Evolutionary conservation across 192 early-diverging fungal genomes (phyloP).

Genomic region (Chytriomyces sp.): DNA sequence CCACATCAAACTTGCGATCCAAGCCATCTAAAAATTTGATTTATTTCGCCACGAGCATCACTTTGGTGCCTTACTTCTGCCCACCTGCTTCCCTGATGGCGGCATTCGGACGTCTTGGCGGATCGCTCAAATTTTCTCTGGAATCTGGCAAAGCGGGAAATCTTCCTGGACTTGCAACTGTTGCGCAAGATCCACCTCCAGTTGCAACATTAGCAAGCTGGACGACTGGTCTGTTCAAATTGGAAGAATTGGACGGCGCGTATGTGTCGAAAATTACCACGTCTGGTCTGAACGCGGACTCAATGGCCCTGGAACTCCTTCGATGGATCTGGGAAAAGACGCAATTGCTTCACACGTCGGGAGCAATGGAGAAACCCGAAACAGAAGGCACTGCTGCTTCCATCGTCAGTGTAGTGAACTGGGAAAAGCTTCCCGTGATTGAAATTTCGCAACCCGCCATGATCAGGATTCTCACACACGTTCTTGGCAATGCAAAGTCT

Average conservation of each 20-base stretch:
- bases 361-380: neutral
- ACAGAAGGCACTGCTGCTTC: neutral
- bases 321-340: conserved; percentile 32
- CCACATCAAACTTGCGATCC: conserved; percentile 22
- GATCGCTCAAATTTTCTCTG: conserved; percentile 12
- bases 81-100: conserved; percentile 26
- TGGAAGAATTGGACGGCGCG: conserved; percentile 27
- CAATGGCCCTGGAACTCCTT: conserved; percentile 14
- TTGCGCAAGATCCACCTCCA: conserved; percentile 26
- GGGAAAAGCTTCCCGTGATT: conserved; percentile 19
- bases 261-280: conserved; percentile 3
- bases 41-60: conserved; percentile 10
- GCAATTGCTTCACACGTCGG: neutral
- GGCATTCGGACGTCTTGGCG: conserved; percentile 20
- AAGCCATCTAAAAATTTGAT: conserved; percentile 7
- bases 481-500: neutral
- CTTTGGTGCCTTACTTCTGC: conserved; percentile 25
- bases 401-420: neutral
- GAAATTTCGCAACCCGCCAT: conserved; percentile 34
- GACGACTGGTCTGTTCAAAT: conserved; percentile 13
- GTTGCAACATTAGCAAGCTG: neutral
- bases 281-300: conserved; percentile 9
- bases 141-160: neutral
- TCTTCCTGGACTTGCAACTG: conserved; percentile 21
- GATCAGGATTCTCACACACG: conserved; percentile 16